A percentile compares a stretch with the other conserved stretches of the same genome.
Conservation (phyloP, 148 eudicot genomes). For the Simmondsia chinensis region DNA sequence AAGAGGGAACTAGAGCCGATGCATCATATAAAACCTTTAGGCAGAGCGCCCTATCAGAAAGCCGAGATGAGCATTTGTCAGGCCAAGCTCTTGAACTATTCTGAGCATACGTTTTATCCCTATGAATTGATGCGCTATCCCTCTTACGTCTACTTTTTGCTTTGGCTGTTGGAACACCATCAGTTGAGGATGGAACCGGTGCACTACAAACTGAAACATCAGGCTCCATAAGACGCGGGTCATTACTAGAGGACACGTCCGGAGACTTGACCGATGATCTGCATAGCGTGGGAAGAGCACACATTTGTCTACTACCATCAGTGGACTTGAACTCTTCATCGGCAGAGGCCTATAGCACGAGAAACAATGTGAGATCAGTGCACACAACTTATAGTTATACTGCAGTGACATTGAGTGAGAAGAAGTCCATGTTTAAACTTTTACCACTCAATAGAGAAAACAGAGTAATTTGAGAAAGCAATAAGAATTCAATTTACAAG, state of each 20-base stretch:
- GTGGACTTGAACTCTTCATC: constrained; percentile 19
- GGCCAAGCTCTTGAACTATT: constrained; percentile 1
- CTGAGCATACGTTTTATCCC: constrained; percentile 9
- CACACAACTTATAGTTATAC: too few species aligned
- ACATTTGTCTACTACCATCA: constrained; percentile 11
- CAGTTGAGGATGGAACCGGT: constrained; percentile 7
- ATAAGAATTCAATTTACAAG: background rate
- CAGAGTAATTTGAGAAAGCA: background rate
- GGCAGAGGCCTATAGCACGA: constrained; percentile 11
- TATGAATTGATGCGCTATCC: constrained; percentile 9
- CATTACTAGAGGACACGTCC: constrained; percentile 22
- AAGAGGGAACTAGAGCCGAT: background rate
- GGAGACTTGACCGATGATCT: constrained; percentile 21
- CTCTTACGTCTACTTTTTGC: constrained; percentile 20
- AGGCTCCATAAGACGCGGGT: constrained; percentile 8
- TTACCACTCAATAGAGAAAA: too few species aligned
- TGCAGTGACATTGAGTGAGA: too few species aligned
- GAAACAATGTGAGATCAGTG: background rate
- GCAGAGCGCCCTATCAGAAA: constrained; percentile 6
- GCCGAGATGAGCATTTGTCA: constrained; percentile 6
- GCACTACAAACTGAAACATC: constrained; percentile 22
- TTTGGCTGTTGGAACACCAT: constrained; percentile 8
- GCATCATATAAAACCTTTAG: constrained; percentile 11
- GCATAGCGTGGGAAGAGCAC: constrained; percentile 7
- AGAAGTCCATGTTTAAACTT: too few species aligned